phyloP scores from a whole-genome alignment of 2,329 filamentous ascomycete genomes.

The Pseudopithomyces maydicus region DNA sequence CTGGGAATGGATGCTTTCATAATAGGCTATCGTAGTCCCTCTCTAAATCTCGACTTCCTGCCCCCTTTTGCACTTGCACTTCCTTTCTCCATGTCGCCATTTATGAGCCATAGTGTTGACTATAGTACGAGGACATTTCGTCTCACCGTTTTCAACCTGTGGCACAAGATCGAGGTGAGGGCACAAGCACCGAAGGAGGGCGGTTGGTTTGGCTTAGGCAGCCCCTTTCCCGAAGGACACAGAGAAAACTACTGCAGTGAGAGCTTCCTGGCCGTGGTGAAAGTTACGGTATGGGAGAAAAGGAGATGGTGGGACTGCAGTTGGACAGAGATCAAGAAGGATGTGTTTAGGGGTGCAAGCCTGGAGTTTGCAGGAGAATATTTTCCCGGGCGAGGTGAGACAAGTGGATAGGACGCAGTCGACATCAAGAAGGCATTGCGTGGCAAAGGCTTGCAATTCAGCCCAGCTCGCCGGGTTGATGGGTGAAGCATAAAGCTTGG shows the following conservation, averaged over 20 bases:
- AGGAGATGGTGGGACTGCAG: slow-evolving; percentile 37
- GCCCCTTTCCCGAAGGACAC: slow-evolving; percentile 55
- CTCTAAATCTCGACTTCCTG: slow-evolving; percentile 15
- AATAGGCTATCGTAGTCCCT: slow-evolving; percentile 33
- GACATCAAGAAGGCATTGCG: no score
- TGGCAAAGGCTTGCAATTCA: no score
- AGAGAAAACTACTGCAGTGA: slow-evolving; percentile 51
- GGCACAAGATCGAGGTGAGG: slow-evolving; percentile 47
- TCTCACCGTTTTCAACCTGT: slow-evolving; percentile 46
- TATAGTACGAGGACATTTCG: slow-evolving; percentile 48
- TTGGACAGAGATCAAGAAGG: slow-evolving; percentile 49
- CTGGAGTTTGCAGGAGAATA: slow-evolving; percentile 57
- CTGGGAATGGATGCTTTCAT: slow-evolving; percentile 50
- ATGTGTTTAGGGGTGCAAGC: slow-evolving; percentile 50
- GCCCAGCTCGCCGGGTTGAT: no score
- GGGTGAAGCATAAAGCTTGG: no score
- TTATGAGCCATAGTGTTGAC: slow-evolving; percentile 48
- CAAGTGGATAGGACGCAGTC: slow-evolving; percentile 34
- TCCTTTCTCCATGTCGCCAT: slow-evolving; percentile 41
- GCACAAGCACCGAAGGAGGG: slow-evolving; percentile 48
- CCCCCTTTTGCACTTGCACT: slow-evolving; percentile 47
- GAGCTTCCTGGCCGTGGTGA: slow-evolving; percentile 54
- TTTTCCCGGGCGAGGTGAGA: slow-evolving; percentile 49
- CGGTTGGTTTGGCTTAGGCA: slow-evolving; percentile 52
- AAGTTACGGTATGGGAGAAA: slow-evolving; percentile 49